These are phyloP conservation scores for Prunus persica DNA, from an alignment of 306 rosid genomes.

Conservation along the genomic window DNA sequence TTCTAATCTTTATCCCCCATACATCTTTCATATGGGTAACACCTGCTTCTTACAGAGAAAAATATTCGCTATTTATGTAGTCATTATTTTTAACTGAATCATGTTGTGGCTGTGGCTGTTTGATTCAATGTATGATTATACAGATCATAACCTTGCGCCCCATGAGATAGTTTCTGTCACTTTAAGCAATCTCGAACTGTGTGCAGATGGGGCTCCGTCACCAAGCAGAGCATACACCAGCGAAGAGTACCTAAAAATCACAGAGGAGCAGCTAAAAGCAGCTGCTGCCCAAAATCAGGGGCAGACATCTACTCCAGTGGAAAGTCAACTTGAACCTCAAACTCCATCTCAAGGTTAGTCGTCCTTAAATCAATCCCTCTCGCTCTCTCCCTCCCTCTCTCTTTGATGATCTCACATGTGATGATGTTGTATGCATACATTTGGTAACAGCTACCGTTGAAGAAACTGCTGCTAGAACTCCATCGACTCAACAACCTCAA, in stretches of 20 bases:
- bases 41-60: not conserved
- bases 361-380: not conserved
- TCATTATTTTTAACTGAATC: not conserved
- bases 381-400: not conserved
- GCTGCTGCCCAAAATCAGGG: slow-evolving; percentile 41
- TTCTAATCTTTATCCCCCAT: not conserved
- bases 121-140: not conserved
- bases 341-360: slow-evolving; percentile 53
- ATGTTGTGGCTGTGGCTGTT: not conserved
- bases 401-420: not conserved
- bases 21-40: not conserved
- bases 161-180: not conserved
- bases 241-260: slow-evolving; percentile 79
- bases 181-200: slow-evolving; percentile 14
- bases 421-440: not conserved
- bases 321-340: slow-evolving; percentile 40
- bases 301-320: slow-evolving; percentile 36
- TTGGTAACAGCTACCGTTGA: slow-evolving; percentile 30
- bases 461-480: slow-evolving; percentile 42
- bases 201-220: slow-evolving; percentile 46
- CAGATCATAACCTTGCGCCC: not conserved
- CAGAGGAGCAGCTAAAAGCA: slow-evolving; percentile 82
- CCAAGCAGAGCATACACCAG: slow-evolving; percentile 58
- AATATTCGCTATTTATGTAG: not conserved
- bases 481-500: slow-evolving; percentile 40